Conservation (phyloP, 2,329 filamentous ascomycete genomes). For the Neofusicoccum cordaticola region DNA sequence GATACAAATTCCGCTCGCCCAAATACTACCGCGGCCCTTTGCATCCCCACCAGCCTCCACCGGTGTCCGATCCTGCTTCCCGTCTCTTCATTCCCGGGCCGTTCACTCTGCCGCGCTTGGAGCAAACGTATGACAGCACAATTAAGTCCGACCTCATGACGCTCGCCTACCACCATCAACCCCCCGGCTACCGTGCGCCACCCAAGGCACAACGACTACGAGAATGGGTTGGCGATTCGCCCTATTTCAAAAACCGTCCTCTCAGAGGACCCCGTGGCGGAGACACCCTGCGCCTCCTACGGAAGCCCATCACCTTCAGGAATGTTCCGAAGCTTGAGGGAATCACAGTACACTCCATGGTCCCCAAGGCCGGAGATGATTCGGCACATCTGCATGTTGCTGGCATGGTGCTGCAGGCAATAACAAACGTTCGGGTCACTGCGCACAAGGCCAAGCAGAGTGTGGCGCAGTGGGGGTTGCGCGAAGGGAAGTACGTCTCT, state of each 20-base stretch:
- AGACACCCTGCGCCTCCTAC: constrained; percentile 67
- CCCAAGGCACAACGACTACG: constrained; percentile 67
- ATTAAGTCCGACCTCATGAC: constrained; percentile 85
- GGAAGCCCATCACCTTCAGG: constrained; percentile 66
- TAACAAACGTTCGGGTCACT: constrained; percentile 71
- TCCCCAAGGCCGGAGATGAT: constrained; percentile 65
- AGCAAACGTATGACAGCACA: constrained; percentile 86
- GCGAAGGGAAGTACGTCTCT: constrained; percentile 67
- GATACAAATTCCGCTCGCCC: constrained; percentile 92
- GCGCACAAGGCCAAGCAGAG: constrained; percentile 68
- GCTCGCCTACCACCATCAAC: constrained; percentile 80
- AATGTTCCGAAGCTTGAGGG: constrained; percentile 81
- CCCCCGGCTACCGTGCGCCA: constrained; percentile 67
- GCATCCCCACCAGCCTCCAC: constrained; percentile 88
- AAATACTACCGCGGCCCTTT: constrained; percentile 93
- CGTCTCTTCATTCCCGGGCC: constrained; percentile 87
- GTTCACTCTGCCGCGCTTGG: constrained; percentile 80
- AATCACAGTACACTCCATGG: constrained; percentile 76
- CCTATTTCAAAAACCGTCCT: constrained; percentile 90
- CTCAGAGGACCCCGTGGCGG: constrained; percentile 80
- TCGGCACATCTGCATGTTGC: constrained; percentile 76
- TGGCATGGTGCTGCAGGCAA: constrained; percentile 78
- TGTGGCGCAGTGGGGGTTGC: constrained; percentile 73
- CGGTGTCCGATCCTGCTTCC: constrained; percentile 79
- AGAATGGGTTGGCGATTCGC: constrained; percentile 83